Percentiles rank a stretch among this genome's conserved stretches.
phyloP scores from a whole-genome alignment of 306 rosid species.

The Aeschynomene evenia region DNA sequence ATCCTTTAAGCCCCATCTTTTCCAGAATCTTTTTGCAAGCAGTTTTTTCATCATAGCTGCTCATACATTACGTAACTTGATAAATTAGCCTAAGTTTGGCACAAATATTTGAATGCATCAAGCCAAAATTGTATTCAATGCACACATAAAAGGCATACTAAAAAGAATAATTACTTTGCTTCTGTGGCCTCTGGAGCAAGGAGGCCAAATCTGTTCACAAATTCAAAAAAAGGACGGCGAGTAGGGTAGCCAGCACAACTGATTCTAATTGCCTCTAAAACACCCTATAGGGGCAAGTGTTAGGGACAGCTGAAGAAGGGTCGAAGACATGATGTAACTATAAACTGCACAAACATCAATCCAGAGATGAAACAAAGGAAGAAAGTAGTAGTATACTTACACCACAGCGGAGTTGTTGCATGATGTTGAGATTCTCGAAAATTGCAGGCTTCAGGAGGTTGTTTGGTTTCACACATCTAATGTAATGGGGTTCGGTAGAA shows the following conservation, averaged over 20 bases:
- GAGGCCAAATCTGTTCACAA: slow-evolving; percentile 80
- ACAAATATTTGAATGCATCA: slow-evolving; percentile 22
- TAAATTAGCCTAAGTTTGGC: slow-evolving; percentile 34
- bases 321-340: slow-evolving; percentile 12
- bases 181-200: slow-evolving; percentile 74
- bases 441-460: slow-evolving; percentile 93
- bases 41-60: slow-evolving; percentile 78
- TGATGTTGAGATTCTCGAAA: slow-evolving; percentile 86
- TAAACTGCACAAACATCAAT: slow-evolving; percentile 10
- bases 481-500: slow-evolving; percentile 96
- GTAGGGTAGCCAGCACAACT: slow-evolving; percentile 99
- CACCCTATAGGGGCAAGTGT: slow-evolving; percentile 66
- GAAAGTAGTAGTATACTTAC: slow-evolving; percentile 58
- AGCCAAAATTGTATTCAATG: slow-evolving; percentile 13
- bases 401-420: slow-evolving; percentile 99
- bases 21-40: slow-evolving; percentile 82
- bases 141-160: slow-evolving; percentile 26
- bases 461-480: slow-evolving; percentile 98
- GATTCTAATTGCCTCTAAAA: slow-evolving; percentile 96
- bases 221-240: slow-evolving; percentile 85
- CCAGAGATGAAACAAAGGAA: slow-evolving; percentile 34
- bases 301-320: slow-evolving; percentile 24
- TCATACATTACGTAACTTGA: slow-evolving; percentile 33
- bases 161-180: slow-evolving; percentile 64
- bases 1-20: slow-evolving; percentile 87